Percentiles rank a stretch among this genome's conserved stretches.
phyloP scores from a whole-genome alignment of 2,329 filamentous ascomycete species.

The Plectosphaerella plurivora region DNA sequence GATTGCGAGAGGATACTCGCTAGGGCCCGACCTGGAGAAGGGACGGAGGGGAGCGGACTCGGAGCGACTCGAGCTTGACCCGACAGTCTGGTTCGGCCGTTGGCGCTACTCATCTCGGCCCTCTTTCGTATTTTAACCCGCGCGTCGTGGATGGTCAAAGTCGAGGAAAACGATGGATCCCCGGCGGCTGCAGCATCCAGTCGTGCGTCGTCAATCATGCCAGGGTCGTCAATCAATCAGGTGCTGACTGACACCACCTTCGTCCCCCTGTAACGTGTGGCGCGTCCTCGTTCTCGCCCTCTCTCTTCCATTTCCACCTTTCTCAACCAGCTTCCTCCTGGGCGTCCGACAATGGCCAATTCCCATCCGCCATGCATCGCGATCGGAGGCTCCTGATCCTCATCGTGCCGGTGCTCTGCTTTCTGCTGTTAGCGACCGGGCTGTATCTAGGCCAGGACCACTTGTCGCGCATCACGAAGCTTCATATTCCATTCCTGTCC shows the following conservation, averaged over 20 bases:
- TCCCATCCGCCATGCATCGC: background rate
- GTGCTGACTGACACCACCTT: slow-evolving; percentile 2
- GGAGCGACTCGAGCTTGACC: too few relatives aligned
- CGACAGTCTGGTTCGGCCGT: too few relatives aligned
- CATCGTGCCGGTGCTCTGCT: background rate
- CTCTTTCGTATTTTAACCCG: background rate
- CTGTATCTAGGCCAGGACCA: background rate
- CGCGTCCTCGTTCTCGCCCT: background rate
- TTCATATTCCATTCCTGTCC: background rate
- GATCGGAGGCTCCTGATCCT: background rate
- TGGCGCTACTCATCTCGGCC: too few relatives aligned
- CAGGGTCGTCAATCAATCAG: background rate
- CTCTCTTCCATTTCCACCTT: background rate
- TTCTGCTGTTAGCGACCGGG: background rate
- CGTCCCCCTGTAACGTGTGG: background rate
- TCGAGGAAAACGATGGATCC: too few relatives aligned
- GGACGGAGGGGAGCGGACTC: too few relatives aligned
- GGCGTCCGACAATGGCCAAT: background rate
- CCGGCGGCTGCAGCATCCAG: too few relatives aligned
- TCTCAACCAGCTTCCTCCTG: background rate
- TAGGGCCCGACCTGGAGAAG: too few relatives aligned
- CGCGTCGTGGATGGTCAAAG: too few relatives aligned
- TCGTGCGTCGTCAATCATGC: too few relatives aligned
- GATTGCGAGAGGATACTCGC: too few relatives aligned
- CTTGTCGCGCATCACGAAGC: background rate